A percentile compares a stretch with the other conserved stretches of the same genome.
phyloP scores from a whole-genome alignment of 1,139 yeast species.

The Candida frijolesensis region DNA sequence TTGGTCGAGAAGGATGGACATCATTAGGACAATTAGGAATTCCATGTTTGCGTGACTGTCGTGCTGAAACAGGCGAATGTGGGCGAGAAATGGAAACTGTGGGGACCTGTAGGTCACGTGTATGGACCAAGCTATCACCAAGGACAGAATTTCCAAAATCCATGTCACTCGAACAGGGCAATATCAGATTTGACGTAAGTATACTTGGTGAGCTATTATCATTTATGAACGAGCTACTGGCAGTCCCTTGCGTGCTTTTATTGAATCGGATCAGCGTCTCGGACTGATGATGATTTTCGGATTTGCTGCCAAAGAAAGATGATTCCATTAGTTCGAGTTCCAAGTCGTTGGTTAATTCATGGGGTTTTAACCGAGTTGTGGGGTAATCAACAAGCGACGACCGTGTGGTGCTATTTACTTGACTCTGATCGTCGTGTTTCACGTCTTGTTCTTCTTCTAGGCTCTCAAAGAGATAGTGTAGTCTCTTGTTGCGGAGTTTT shows the following conservation, averaged over 20 bases:
- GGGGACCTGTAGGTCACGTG: neutral
- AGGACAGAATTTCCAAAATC: neutral
- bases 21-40: neutral
- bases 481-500: constrained; percentile 12
- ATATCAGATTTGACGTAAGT: constrained; percentile 6
- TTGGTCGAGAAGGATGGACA: constrained; percentile 1
- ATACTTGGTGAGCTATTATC: constrained; percentile 6
- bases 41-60: neutral
- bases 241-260: neutral
- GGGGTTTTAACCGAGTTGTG: constrained; percentile 12
- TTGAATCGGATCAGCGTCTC: neutral
- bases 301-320: constrained; percentile 6
- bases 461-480: constrained; percentile 8
- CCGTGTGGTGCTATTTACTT: neutral
- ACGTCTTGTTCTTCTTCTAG: constrained; percentile 3
- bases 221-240: neutral
- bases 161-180: constrained; percentile 4
- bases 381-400: constrained; percentile 9
- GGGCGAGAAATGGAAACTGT: neutral
- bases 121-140: neutral
- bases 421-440: neutral
- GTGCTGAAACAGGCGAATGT: neutral
- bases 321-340: constrained; percentile 12
- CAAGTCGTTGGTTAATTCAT: constrained; percentile 16
- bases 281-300: neutral